Evolutionary conservation across 2,329 filamentous ascomycete species (phyloP).

Genomic region (Pseudocercospora eumusae): DNA sequence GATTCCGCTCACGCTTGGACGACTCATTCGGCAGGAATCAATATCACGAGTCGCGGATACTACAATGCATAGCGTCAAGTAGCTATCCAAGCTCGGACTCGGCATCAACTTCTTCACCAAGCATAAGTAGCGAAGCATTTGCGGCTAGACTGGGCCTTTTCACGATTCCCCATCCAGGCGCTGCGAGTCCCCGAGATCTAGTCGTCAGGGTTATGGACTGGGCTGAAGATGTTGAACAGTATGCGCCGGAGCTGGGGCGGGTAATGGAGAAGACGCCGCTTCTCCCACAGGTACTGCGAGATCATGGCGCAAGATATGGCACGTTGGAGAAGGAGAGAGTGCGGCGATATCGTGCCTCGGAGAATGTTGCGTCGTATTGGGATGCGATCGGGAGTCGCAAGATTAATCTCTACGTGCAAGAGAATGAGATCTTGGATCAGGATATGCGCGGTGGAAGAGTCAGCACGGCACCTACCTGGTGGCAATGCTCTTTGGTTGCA

Average conservation of each 20-base stretch:
- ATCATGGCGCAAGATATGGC: neutral
- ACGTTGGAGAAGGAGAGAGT: neutral
- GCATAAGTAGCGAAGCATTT: neutral
- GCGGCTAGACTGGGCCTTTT: neutral
- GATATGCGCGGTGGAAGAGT: no score
- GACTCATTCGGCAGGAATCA: neutral
- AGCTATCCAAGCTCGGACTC: neutral
- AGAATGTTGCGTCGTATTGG: slow-evolving; percentile 1
- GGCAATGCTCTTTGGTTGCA: neutral
- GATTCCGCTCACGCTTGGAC: neutral
- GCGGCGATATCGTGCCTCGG: no score
- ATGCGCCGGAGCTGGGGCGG: neutral
- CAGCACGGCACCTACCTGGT: neutral
- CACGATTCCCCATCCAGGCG: neutral
- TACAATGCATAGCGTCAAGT: neutral
- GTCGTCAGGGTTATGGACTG: slow-evolving; percentile 3
- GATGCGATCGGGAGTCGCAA: neutral
- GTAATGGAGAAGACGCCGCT: neutral
- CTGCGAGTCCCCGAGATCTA: neutral
- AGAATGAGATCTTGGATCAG: neutral
- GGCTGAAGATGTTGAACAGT: slow-evolving; percentile 4
- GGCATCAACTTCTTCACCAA: neutral
- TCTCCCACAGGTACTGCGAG: neutral
- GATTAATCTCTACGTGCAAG: neutral
- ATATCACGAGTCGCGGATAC: neutral